A percentile compares a stretch with the other conserved stretches of the same genome.
These are phyloP conservation scores for Lecanicillium sp. DNA, from an alignment of 2,329 filamentous ascomycete genomes.

Conservation along the genomic window DNA sequence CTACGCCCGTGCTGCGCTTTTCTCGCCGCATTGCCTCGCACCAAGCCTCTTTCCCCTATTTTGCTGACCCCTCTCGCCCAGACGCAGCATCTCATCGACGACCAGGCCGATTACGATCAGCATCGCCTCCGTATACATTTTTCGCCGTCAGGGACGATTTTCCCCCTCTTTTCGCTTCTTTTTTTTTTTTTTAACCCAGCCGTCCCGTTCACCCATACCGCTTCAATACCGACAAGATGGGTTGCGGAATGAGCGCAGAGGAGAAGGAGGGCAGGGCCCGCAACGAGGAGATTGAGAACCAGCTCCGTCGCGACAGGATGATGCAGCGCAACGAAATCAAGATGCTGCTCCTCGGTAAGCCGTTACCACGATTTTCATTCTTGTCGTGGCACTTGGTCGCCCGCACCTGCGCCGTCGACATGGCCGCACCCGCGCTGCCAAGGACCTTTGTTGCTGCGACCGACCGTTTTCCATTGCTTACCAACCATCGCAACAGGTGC, in stretches of 20 bases:
- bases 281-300: constrained; percentile 99
- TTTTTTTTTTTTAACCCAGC: neutral
- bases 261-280: constrained; percentile 99
- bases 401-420: too few species aligned
- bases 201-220: constrained; percentile 16
- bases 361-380: neutral
- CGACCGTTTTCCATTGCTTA: neutral
- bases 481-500: constrained; percentile 45
- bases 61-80: constrained; percentile 12
- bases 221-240: constrained; percentile 65
- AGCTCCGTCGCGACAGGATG: constrained; percentile 97
- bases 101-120: neutral
- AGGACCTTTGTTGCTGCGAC: too few species aligned
- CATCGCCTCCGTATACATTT: neutral
- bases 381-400: neutral
- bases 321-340: constrained; percentile 99
- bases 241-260: constrained; percentile 99
- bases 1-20: neutral
- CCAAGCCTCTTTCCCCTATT: constrained; percentile 13
- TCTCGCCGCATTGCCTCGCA: neutral
- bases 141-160: constrained; percentile 11
- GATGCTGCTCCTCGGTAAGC: constrained; percentile 91
- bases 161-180: too few species aligned
- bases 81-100: constrained; percentile 8
- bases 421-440: too few species aligned